These are phyloP conservation scores for Forsythia viridissima DNA, from an alignment of 257 asterid genomes.

Conservation along the genomic window DNA sequence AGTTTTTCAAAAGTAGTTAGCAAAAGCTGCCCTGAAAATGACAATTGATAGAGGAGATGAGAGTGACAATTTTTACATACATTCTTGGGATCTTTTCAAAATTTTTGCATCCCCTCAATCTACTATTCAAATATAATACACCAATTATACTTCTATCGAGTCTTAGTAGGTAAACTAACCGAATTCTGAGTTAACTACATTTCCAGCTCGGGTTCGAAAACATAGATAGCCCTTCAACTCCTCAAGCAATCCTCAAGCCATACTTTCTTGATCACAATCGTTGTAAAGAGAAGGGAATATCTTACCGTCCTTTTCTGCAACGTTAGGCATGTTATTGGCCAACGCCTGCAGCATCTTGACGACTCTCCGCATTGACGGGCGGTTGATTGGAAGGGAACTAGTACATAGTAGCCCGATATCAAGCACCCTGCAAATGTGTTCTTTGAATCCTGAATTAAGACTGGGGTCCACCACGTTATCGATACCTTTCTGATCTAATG, in stretches of 20 bases:
- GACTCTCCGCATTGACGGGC: slow-evolving; percentile 81
- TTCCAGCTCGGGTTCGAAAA: background rate
- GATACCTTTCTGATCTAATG: slow-evolving; percentile 45
- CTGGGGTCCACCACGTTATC: slow-evolving; percentile 51
- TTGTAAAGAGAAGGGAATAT: slow-evolving; percentile 14
- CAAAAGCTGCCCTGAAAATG: background rate
- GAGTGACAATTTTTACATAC: slow-evolving; percentile 1
- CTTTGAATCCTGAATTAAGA: slow-evolving; percentile 40
- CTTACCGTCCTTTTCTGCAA: slow-evolving; percentile 25
- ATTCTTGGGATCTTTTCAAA: background rate
- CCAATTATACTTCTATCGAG: background rate
- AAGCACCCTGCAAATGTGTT: slow-evolving; percentile 46
- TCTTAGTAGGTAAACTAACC: background rate
- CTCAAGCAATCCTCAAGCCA: background rate
- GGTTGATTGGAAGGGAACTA: slow-evolving; percentile 51
- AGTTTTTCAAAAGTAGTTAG: background rate
- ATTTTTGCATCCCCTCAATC: background rate
- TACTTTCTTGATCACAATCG: slow-evolving; percentile 4
- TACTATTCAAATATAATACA: background rate
- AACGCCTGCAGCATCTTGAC: slow-evolving; percentile 63
- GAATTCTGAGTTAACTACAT: background rate
- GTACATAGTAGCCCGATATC: slow-evolving; percentile 63
- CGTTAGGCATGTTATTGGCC: slow-evolving; percentile 22
- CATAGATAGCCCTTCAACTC: background rate
- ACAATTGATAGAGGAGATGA: background rate